These are phyloP conservation scores for Coleophoma eucalyptorum DNA, from an alignment of 2,329 filamentous ascomycete genomes.

Conservation along the genomic window DNA sequence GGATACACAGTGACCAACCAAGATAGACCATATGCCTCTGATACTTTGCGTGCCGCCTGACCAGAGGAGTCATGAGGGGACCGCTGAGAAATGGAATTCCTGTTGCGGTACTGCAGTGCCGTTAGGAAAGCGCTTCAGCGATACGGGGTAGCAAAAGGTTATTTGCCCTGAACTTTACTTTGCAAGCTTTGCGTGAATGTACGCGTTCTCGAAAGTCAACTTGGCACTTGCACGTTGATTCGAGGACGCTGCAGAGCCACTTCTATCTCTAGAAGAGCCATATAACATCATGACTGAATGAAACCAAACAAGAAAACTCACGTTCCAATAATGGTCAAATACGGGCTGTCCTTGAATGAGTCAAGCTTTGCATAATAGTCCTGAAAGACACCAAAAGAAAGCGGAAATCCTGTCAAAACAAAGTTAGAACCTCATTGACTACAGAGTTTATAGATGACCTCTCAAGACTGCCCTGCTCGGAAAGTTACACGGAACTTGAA, in stretches of 20 bases:
- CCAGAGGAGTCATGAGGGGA: constrained; percentile 28
- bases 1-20: constrained; percentile 36
- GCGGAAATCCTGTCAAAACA: constrained; percentile 54
- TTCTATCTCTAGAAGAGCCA: no score
- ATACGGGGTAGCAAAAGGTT: no score
- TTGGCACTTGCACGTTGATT: no score
- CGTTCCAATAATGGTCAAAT: constrained; percentile 62
- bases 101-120: constrained; percentile 7
- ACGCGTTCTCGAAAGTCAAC: no score
- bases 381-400: constrained; percentile 68
- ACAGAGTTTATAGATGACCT: constrained; percentile 36
- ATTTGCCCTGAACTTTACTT: no score
- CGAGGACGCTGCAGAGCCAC: no score
- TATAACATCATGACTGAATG: no score
- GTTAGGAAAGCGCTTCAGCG: no score
- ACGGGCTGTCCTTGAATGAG: constrained; percentile 45
- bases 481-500: no score
- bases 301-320: not conserved
- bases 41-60: constrained; percentile 29
- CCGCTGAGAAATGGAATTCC: constrained; percentile 30
- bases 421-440: not conserved
- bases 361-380: constrained; percentile 60
- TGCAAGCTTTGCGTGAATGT: no score
- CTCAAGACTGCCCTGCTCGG: constrained; percentile 31
- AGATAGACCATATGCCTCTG: constrained; percentile 32